phyloP scores from a whole-genome alignment of 2,329 filamentous ascomycete genomes.

The Sarocladium kiliense region DNA sequence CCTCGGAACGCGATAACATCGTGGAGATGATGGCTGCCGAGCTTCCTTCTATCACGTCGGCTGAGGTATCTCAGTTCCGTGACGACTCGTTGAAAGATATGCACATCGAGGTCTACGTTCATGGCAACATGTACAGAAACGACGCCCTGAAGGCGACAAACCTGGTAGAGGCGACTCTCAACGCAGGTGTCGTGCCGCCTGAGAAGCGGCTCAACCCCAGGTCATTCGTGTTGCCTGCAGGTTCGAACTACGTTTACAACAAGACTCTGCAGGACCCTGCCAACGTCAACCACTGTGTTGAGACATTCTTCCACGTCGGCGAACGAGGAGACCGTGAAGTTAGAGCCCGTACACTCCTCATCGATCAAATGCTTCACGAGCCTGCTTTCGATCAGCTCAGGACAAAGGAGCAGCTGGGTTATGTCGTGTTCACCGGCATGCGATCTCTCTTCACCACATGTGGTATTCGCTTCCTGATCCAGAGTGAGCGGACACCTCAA shows the following conservation, averaged over 20 bases:
- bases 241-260: slow-evolving; percentile 79
- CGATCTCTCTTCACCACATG: slow-evolving; percentile 62
- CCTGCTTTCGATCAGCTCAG: slow-evolving; percentile 90
- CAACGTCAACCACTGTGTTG: slow-evolving; percentile 84
- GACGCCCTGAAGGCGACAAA: slow-evolving; percentile 83
- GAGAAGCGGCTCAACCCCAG: slow-evolving; percentile 77
- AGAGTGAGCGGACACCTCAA: slow-evolving; percentile 79
- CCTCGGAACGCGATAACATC: slow-evolving; percentile 69
- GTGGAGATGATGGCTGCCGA: slow-evolving; percentile 77
- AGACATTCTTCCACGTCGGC: slow-evolving; percentile 70
- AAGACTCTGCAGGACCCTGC: slow-evolving; percentile 77
- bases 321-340: slow-evolving; percentile 62
- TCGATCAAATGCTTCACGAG: slow-evolving; percentile 89
- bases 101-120: slow-evolving; percentile 81
- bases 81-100: slow-evolving; percentile 76
- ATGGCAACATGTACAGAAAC: slow-evolving; percentile 92
- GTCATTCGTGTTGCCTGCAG: slow-evolving; percentile 70
- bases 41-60: slow-evolving; percentile 65
- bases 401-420: slow-evolving; percentile 96
- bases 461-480: slow-evolving; percentile 84
- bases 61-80: slow-evolving; percentile 72
- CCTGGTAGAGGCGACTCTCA: slow-evolving; percentile 72
- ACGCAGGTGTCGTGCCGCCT: slow-evolving; percentile 66
- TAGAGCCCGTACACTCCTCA: slow-evolving; percentile 71
- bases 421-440: slow-evolving; percentile 85